Base-by-base conservation (phyloP, 768 basidiomycete species). In the Collybia nuda region DNA sequence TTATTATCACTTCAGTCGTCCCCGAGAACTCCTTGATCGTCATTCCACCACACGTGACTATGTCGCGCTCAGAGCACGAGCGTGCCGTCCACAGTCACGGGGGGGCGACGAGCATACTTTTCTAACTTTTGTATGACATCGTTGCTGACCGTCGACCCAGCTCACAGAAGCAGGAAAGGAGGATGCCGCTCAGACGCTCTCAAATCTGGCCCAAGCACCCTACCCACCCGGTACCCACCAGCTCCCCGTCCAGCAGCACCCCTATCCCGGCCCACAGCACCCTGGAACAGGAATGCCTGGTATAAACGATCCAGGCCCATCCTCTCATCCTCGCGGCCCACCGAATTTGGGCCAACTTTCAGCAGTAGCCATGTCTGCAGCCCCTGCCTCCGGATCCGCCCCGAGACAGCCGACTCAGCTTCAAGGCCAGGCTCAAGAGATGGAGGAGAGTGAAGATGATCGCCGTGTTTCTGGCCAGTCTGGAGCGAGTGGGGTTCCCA, bases 231-330 rank as follows among this genome's bases (percentile, higher is more conserved):
- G 58, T 50, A 52, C 44, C 55, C 72, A 56, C 32, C 32, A 32
- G 32, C 70, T 67, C 48, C 69, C 62, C 47, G 62, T 58, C 36
- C 59, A 62, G 14, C 65, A 61, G n/a, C 63, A 69, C 40, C 71
- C 70, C 44, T 67, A 69, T 47, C 64, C 72, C 8, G 64, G 69
- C 9, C 70, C 64, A 12, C 69, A 67, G 46, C 70, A 61, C 44
- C 54, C 66, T 19, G 61, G 60, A 17, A 60, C 55, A 55, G 78
- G 74, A 1, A 60, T 81, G 24, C 75, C 82, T 15, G 77, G 77
- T 17, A 77, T 85, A 42, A 78, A 78, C 29, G 85, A 88, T 52
- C 82, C 85, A 2, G 85, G 86, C 6, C 84, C 85, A n/a, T 86
- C 85, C 3, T 84, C 84, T 0, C 86, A 86, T 57, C 85, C 84